These are phyloP conservation scores for Dactylellina drechsleri DNA, from an alignment of 2,329 filamentous ascomycete genomes.

Conservation along the genomic window DNA sequence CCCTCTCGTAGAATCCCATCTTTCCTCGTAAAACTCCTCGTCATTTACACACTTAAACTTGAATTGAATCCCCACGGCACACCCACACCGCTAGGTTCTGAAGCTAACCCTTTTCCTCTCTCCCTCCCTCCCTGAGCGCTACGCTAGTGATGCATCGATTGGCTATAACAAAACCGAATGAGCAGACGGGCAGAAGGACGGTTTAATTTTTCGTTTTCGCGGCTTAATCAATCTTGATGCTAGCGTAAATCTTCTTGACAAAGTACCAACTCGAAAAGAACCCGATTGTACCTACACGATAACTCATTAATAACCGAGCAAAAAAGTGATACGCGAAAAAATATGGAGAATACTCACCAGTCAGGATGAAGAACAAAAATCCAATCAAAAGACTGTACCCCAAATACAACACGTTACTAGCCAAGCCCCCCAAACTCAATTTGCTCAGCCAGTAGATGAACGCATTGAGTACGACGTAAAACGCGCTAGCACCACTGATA, in stretches of 20 bases:
- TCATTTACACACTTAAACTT: too few relatives aligned
- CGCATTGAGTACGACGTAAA: constrained; percentile 91
- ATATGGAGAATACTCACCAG: constrained; percentile 72
- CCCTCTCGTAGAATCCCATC: too few relatives aligned
- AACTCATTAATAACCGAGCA: background rate
- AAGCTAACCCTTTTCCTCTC: too few relatives aligned
- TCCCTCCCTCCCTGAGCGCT: too few relatives aligned
- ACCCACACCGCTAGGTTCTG: too few relatives aligned
- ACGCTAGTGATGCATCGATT: too few relatives aligned
- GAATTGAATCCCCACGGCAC: too few relatives aligned
- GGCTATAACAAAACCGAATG: too few relatives aligned
- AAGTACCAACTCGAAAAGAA: constrained; percentile 97
- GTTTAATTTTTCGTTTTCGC: too few relatives aligned
- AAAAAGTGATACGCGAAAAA: background rate
- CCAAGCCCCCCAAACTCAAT: constrained; percentile 82
- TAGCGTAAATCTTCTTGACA: constrained; percentile 89
- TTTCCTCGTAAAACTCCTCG: too few relatives aligned
- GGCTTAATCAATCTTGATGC: constrained; percentile 93
- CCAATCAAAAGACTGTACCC: constrained; percentile 91
- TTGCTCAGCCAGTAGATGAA: constrained; percentile 91
- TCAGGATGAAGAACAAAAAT: constrained; percentile 91
- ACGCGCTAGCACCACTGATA: constrained; percentile 87
- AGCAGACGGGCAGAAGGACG: too few relatives aligned
- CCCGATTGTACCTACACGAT: constrained; percentile 81
- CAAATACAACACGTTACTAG: constrained; percentile 88